Evolutionary conservation across 208 protist species (phyloP).

Genomic region (Leishmania mexicana): DNA sequence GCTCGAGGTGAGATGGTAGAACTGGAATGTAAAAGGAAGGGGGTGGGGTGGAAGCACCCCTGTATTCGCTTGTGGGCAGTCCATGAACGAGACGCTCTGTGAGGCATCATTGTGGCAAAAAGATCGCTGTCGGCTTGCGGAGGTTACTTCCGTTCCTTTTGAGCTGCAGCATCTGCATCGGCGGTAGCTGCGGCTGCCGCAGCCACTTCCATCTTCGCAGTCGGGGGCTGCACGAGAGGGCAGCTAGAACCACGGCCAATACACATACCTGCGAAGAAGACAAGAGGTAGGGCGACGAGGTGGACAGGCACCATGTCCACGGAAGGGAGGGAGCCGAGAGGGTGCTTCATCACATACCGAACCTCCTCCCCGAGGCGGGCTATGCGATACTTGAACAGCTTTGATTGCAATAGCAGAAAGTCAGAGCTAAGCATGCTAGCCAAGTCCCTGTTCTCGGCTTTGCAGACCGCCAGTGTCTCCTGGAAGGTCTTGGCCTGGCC

Average conservation of each 20-base stretch:
- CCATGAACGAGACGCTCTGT: neutral
- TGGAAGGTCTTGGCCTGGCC: constrained; percentile 52
- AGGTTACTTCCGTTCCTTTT: neutral
- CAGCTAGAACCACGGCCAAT: constrained; percentile 47
- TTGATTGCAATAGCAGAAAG: constrained; percentile 68
- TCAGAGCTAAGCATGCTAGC: constrained; percentile 66
- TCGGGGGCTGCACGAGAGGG: constrained; percentile 48
- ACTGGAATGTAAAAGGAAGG: neutral
- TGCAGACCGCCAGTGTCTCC: constrained; percentile 53
- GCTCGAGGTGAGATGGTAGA: neutral
- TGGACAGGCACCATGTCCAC: constrained; percentile 38
- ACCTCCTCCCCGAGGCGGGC: constrained; percentile 68
- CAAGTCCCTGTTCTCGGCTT: constrained; percentile 66
- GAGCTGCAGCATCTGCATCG: neutral
- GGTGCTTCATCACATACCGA: constrained; percentile 50
- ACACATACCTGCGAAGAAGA: constrained; percentile 48
- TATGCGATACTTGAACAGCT: constrained; percentile 77
- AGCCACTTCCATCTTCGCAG: constrained; percentile 9
- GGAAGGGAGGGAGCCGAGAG: constrained; percentile 48
- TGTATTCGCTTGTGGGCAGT: neutral
- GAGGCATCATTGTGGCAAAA: neutral
- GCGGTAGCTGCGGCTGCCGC: constrained; percentile 10
- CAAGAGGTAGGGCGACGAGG: constrained; percentile 36
- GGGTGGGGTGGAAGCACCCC: neutral
- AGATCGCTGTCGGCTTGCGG: neutral